Conservation (phyloP, 1,284 basidiomycete species). For the Boletus albobrunnescens region DNA sequence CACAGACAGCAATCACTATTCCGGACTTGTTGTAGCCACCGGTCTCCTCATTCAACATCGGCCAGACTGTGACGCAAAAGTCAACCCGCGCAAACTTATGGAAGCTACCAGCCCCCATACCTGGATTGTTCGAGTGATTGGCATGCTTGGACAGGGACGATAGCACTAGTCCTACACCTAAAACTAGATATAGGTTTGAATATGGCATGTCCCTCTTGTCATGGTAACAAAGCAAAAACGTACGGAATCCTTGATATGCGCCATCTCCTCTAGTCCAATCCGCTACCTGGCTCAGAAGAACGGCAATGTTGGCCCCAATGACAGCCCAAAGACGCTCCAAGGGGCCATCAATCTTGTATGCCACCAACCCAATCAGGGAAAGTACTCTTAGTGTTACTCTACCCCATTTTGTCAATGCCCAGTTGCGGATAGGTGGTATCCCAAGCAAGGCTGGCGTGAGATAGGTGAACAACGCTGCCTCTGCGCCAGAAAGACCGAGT, state of each 20-base stretch:
- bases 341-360: slow-evolving; percentile 56
- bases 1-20: slow-evolving; percentile 48
- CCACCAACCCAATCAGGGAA: slow-evolving; percentile 58
- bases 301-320: slow-evolving; percentile 48
- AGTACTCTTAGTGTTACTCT: slow-evolving; percentile 46
- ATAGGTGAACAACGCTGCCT: slow-evolving; percentile 64
- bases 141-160: slow-evolving; percentile 74
- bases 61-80: slow-evolving; percentile 60
- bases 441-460: slow-evolving; percentile 66
- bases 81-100: not conserved
- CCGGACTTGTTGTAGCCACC: slow-evolving; percentile 75
- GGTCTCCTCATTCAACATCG: slow-evolving; percentile 62
- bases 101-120: slow-evolving; percentile 34
- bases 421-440: slow-evolving; percentile 41
- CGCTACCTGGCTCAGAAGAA: slow-evolving; percentile 50
- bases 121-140: slow-evolving; percentile 79
- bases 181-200: slow-evolving; percentile 41
- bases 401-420: slow-evolving; percentile 46
- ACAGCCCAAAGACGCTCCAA: slow-evolving; percentile 57
- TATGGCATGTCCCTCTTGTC: not conserved
- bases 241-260: slow-evolving; percentile 58
- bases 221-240: slow-evolving; percentile 26
- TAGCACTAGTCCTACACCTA: slow-evolving; percentile 63
- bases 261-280: slow-evolving; percentile 50
- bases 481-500: slow-evolving; percentile 75